A percentile compares a stretch with the other conserved stretches of the same genome.
Evolutionary conservation across 2,329 filamentous ascomycete genomes (phyloP).

Genomic region (Metarhizium humberi): DNA sequence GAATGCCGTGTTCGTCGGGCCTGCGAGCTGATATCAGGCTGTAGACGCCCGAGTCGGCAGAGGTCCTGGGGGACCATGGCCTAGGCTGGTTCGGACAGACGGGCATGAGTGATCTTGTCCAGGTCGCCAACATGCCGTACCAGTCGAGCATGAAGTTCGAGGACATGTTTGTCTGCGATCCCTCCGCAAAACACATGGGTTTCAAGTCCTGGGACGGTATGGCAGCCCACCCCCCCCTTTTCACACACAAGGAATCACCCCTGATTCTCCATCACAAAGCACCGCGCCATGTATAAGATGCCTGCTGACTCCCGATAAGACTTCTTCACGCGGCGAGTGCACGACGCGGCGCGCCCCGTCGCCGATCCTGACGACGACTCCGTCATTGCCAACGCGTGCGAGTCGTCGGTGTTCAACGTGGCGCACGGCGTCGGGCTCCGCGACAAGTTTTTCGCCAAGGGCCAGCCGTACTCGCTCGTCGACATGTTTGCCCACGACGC

Average conservation of each 20-base stretch:
- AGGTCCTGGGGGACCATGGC: slow-evolving; percentile 33
- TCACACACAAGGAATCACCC: background rate
- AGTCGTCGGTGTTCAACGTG: slow-evolving; percentile 49
- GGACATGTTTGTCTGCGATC: slow-evolving; percentile 52
- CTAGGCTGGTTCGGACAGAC: slow-evolving; percentile 48
- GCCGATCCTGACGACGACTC: slow-evolving; percentile 42
- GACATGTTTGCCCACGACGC: slow-evolving; percentile 54
- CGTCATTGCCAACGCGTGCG: slow-evolving; percentile 54
- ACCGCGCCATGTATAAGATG: background rate
- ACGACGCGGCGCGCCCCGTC: slow-evolving; percentile 45
- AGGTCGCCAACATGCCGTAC: slow-evolving; percentile 38
- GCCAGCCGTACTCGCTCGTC: slow-evolving; percentile 54
- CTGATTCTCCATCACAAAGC: no score
- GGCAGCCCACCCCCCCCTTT: background rate
- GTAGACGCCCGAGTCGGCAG: slow-evolving; percentile 42
- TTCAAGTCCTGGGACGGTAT: slow-evolving; percentile 58
- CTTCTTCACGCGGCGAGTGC: slow-evolving; percentile 57
- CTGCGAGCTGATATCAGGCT: background rate
- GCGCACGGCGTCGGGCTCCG: slow-evolving; percentile 40
- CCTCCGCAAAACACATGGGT: slow-evolving; percentile 42
- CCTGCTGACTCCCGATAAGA: slow-evolving; percentile 14
- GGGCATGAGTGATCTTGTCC: slow-evolving; percentile 36
- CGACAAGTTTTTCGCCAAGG: slow-evolving; percentile 60
- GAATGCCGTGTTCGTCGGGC: background rate
- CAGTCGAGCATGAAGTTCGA: slow-evolving; percentile 39